Conservation (phyloP, 208 protist genomes). For the Novymonas esmeraldas region DNA sequence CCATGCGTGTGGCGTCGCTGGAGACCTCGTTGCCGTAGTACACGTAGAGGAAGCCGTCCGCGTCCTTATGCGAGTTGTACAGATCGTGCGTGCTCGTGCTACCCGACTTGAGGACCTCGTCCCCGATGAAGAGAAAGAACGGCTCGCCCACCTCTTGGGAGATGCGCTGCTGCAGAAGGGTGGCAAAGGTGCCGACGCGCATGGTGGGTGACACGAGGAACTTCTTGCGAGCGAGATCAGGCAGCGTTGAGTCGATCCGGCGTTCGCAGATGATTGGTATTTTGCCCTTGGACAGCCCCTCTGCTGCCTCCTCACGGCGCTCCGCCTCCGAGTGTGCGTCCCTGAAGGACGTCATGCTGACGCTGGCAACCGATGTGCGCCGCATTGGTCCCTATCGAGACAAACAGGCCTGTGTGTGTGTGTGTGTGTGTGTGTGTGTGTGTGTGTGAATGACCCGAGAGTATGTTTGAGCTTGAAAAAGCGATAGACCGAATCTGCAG, state of each 20-base stretch:
- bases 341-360: conserved; percentile 31
- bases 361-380: conserved; percentile 5
- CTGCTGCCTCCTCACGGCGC: conserved; percentile 43
- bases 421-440: neutral
- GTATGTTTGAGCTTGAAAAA: too few relatives aligned
- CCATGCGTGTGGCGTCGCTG: conserved; percentile 7
- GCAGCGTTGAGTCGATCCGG: conserved; percentile 28
- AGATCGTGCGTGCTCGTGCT: conserved; percentile 33
- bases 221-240: conserved; percentile 27
- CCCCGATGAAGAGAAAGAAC: conserved; percentile 33
- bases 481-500: too few relatives aligned
- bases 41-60: too few relatives aligned
- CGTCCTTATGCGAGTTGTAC: conserved; percentile 87
- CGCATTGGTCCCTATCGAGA: neutral
- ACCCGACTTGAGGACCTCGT: conserved; percentile 36
- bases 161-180: conserved; percentile 26
- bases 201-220: conserved; percentile 29
- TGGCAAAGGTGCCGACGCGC: conserved; percentile 24
- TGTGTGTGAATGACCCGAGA: too few relatives aligned
- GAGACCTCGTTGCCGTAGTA: conserved; percentile 77
- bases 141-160: conserved; percentile 18
- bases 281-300: conserved; percentile 28
- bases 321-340: conserved; percentile 49
- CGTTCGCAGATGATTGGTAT: conserved; percentile 90
- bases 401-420: neutral